Evolutionary conservation across 805 yeast species (phyloP).

Genomic region (Scheffersomyces coipomensis): DNA sequence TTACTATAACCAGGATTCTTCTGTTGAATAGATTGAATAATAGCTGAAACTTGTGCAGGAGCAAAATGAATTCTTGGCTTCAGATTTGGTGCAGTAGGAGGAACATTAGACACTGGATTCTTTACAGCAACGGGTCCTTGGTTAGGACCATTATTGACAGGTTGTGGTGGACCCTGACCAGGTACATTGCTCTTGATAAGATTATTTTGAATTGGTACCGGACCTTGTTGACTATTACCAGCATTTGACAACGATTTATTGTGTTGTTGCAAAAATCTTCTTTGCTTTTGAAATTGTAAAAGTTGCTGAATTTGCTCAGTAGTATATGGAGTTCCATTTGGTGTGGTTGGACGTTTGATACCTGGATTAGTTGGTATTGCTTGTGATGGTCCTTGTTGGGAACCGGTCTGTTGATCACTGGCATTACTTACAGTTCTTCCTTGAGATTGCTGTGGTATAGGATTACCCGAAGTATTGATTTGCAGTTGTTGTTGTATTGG

Average conservation of each 20-base stretch:
- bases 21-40: slow-evolving; percentile 61
- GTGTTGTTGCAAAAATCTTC: slow-evolving; percentile 45
- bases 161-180: slow-evolving; percentile 1
- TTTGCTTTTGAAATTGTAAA: slow-evolving; percentile 50
- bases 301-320: slow-evolving; percentile 61
- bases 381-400: background rate
- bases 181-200: slow-evolving; percentile 2
- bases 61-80: slow-evolving; percentile 46
- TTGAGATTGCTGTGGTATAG: slow-evolving; percentile 7
- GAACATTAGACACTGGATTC: slow-evolving; percentile 8
- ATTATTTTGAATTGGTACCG: slow-evolving; percentile 1
- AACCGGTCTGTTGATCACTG: background rate
- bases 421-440: background rate
- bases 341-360: slow-evolving; percentile 40
- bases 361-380: slow-evolving; percentile 5
- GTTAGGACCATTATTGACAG: background rate
- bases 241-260: background rate
- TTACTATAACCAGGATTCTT: slow-evolving; percentile 62
- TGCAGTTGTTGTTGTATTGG: slow-evolving; percentile 7
- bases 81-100: slow-evolving; percentile 12
- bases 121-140: too few species aligned
- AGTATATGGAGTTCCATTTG: slow-evolving; percentile 58
- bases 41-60: slow-evolving; percentile 64
- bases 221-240: background rate
- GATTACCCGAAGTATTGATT: slow-evolving; percentile 1